Percentiles rank a stretch among this genome's conserved stretches.
Conservation (phyloP, 2,329 filamentous ascomycete species). For the Didymella exigua region DNA sequence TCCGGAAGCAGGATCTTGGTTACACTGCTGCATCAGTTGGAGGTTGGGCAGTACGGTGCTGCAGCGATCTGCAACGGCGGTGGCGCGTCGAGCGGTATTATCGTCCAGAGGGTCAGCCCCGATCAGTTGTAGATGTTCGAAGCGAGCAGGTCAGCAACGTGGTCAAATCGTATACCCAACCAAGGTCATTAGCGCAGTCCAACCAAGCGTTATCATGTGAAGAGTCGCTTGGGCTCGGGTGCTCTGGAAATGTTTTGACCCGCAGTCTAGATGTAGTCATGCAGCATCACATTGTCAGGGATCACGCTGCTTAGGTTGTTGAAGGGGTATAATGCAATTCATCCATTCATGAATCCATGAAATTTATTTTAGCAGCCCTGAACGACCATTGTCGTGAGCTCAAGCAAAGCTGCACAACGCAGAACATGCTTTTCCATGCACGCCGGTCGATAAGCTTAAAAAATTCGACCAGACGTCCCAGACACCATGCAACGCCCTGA, state of each 20-base stretch:
- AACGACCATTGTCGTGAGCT: conserved; percentile 26
- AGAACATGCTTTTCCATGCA: conserved; percentile 44
- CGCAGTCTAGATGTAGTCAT: background rate
- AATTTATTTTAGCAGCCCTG: conserved; percentile 38
- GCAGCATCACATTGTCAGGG: background rate
- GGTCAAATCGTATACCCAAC: background rate
- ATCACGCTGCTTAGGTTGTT: conserved; percentile 7
- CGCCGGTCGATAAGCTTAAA: conserved; percentile 42
- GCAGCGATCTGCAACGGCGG: conserved; percentile 98
- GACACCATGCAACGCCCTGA: conserved; percentile 36
- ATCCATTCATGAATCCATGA: conserved; percentile 41
- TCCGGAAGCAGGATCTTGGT: conserved; percentile 90
- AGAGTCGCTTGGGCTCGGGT: too few relatives aligned
- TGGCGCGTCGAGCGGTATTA: conserved; percentile 86
- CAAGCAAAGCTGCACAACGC: conserved; percentile 39
- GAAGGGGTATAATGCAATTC: conserved; percentile 30
- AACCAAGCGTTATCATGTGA: background rate
- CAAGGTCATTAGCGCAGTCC: background rate
- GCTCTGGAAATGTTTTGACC: too few relatives aligned
- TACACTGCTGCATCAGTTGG: conserved; percentile 87
- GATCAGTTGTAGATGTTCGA: conserved; percentile 31
- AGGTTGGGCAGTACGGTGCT: conserved; percentile 90
- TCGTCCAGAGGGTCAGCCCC: conserved; percentile 74
- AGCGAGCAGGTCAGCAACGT: background rate
- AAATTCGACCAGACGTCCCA: conserved; percentile 41